These are phyloP conservation scores for Ogataea hybrid DNA, from an alignment of 1,139 yeast species.

Conservation along the genomic window DNA sequence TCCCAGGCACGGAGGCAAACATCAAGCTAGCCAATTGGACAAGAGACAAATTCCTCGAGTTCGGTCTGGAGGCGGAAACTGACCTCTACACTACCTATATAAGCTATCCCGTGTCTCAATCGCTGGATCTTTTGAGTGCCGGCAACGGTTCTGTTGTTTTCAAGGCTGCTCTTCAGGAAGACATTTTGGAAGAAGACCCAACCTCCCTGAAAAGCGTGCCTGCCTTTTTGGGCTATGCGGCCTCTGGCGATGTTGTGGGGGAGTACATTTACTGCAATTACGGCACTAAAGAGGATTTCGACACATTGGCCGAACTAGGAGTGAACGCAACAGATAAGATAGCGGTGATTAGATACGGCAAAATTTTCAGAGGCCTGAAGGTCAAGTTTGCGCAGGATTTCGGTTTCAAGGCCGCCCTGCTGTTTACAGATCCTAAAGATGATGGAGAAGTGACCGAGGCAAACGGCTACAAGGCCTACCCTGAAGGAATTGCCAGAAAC, in stretches of 20 bases:
- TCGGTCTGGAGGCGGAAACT: conserved; percentile 50
- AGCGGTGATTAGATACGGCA: no score
- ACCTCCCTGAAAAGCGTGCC: conserved; percentile 56
- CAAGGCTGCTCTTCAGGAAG: conserved; percentile 69
- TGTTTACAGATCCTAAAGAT: no score
- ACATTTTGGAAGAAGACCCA: conserved; percentile 65
- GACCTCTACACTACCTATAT: conserved; percentile 60
- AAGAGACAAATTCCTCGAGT: conserved; percentile 55
- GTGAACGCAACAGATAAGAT: no score
- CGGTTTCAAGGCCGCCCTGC: no score
- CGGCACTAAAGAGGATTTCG: conserved; percentile 57
- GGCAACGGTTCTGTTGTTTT: conserved; percentile 38
- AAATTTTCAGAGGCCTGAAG: no score
- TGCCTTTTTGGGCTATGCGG: conserved; percentile 68
- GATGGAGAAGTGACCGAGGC: no score
- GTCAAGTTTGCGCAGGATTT: no score
- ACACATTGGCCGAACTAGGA: conserved; percentile 39
- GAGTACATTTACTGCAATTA: conserved; percentile 58
- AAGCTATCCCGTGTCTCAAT: conserved; percentile 59
- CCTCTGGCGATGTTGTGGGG: conserved; percentile 63
- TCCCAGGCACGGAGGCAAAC: conserved; percentile 61
- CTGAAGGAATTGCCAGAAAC: no score
- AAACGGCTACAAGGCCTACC: no score
- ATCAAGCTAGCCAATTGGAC: conserved; percentile 66
- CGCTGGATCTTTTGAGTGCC: conserved; percentile 42